Percentiles rank a stretch among this genome's conserved stretches.
Evolutionary conservation across 2,329 filamentous ascomycete species (phyloP).

Genomic region (Elsinoe arachidis): DNA sequence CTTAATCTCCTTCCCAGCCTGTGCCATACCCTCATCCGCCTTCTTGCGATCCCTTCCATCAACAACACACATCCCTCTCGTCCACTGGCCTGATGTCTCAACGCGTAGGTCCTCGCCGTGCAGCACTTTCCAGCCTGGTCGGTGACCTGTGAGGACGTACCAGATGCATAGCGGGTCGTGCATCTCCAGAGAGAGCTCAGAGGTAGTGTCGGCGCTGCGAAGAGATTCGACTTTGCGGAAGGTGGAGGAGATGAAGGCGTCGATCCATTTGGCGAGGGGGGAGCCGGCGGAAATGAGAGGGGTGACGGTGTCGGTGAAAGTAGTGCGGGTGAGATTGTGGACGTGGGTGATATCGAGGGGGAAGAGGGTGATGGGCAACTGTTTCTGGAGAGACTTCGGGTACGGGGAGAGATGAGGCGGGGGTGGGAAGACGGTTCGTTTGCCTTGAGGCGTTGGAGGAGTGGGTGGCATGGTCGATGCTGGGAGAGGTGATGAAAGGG

Average conservation of each 20-base stretch:
- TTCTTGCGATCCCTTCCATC: conserved; percentile 60
- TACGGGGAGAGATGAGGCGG: conserved; percentile 31
- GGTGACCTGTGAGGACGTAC: conserved; percentile 21
- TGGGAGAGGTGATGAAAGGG: conserved; percentile 50
- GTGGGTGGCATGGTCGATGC: conserved; percentile 67
- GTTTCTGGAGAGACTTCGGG: conserved; percentile 32
- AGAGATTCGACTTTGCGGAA: conserved; percentile 38
- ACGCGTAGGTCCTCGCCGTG: conserved; percentile 72
- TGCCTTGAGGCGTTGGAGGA: conserved; percentile 36
- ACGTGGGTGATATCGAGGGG: conserved; percentile 41
- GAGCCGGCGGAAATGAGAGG: conserved; percentile 26
- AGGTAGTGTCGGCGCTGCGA: conserved; percentile 25
- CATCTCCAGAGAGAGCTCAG: conserved; percentile 34
- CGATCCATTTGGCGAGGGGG: conserved; percentile 39
- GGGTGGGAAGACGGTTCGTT: conserved; percentile 21
- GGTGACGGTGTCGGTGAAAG: conserved; percentile 28
- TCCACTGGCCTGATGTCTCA: conserved; percentile 91
- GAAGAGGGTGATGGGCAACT: conserved; percentile 39
- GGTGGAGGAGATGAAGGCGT: conserved; percentile 37
- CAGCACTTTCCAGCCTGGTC: conserved; percentile 29
- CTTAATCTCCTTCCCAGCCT: conserved; percentile 42
- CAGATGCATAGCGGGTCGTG: conserved; percentile 39
- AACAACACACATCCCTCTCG: conserved; percentile 77
- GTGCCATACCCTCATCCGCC: conserved; percentile 27
- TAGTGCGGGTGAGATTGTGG: conserved; percentile 34